Base-by-base conservation (phyloP, 164 flowering plant species). In the Tinospora cordifolia region DNA sequence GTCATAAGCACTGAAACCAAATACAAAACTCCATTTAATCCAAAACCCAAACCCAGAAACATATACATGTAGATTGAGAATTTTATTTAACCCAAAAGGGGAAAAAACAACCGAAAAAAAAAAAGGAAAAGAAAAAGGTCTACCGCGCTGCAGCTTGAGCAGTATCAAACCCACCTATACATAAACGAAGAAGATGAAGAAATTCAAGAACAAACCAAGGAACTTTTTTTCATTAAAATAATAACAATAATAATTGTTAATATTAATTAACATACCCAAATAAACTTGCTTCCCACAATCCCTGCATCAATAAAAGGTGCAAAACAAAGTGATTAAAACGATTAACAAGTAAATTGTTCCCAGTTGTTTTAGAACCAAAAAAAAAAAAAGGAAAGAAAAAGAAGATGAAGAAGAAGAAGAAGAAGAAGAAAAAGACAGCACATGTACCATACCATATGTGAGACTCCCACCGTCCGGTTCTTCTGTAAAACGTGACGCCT, bases 391-490 rank as follows among this genome's bases (percentile, higher is more conserved):
- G 21, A 21, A 75, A 25, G 8, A 26, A 69, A n/a, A n/a, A n/a
- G n/a, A n/a, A n/a, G n/a, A n/a, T n/a, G n/a, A n/a, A n/a, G n/a
- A n/a, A n/a, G n/a, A 63, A n/a, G 4, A n/a, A 63, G 47, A 57
- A 60, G 13, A 1, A 58, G 40, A 30, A 21, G 70, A 25, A 5
- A 26, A 69, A 30, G 36, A 30, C 2, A 30, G 36, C 36, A 30
- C 4, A 30, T 30, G n/a, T n/a, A n/a, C n/a, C 84, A 13, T 34
- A 92, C 99, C 99, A 95, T 44, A 95, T 95, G 71, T 95, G 98
- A 21, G 99, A 95, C 75, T 95, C 99, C 99, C 99, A 95, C 1
- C 99, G 84, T 40, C 92, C 95, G 9, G 95, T 90, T 66, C 95
- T 74, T 71, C 92, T 75, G 79, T 90, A 90, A 71, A 84, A 90